phyloP scores from a whole-genome alignment of 257 asterid species.

The Lycium barbarum region DNA sequence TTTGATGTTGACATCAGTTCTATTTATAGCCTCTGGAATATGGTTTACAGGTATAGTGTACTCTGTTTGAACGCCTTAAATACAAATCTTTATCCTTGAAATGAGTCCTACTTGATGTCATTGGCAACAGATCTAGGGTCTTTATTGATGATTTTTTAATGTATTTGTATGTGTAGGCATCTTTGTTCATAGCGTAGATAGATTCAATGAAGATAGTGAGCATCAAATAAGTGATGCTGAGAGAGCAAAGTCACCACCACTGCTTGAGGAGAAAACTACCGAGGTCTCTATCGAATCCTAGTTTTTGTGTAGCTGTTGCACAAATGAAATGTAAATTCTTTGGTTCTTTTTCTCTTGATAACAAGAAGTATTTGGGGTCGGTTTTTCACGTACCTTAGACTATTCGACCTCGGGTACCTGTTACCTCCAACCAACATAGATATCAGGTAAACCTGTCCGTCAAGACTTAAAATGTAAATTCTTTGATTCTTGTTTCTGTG shows the following conservation, averaged over 20 bases:
- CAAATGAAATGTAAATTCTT: not conserved
- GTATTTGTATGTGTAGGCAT: constrained; percentile 53
- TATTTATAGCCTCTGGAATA: constrained; percentile 74
- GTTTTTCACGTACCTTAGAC: not conserved
- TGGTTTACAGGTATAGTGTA: constrained; percentile 74
- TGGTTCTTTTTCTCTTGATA: constrained; percentile 16
- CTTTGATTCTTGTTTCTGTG: not conserved
- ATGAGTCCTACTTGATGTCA: not conserved
- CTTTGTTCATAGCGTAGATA: constrained; percentile 74
- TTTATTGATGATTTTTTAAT: not conserved
- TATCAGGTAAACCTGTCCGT: not conserved
- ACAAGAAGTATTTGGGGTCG: not conserved
- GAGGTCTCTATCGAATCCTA: constrained; percentile 32
- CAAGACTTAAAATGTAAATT: not conserved
- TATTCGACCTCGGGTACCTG: not conserved
- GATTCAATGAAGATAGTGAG: constrained; percentile 69
- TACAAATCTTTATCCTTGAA: not conserved
- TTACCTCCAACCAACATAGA: not conserved
- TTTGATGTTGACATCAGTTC: constrained; percentile 70
- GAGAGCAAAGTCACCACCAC: constrained; percentile 59
- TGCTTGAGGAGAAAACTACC: constrained; percentile 60
- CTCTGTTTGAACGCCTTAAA: not conserved
- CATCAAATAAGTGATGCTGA: constrained; percentile 39
- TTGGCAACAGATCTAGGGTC: not conserved
- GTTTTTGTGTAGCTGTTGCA: not conserved